Conservation (phyloP, 345 rosid species). For the Boechera stricta region DNA sequence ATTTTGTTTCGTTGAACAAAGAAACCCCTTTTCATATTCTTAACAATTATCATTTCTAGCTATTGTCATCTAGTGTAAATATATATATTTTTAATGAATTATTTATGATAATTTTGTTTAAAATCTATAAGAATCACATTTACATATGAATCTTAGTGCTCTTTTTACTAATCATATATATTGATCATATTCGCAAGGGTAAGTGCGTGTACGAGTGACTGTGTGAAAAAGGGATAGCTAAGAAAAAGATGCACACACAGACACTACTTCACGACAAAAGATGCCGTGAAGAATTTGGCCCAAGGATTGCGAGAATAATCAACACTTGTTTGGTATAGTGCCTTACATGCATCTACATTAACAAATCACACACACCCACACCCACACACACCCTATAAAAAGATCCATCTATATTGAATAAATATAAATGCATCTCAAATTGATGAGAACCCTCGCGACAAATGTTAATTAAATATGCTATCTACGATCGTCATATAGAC, state of each 20-base stretch:
- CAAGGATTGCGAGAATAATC: slow-evolving; percentile 41
- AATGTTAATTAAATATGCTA: background rate
- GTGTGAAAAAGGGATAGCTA: slow-evolving; percentile 13
- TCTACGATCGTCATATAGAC: background rate
- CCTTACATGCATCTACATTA: slow-evolving; percentile 29
- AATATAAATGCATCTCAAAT: slow-evolving; percentile 4
- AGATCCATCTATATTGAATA: background rate
- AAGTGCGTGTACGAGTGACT: slow-evolving; percentile 43
- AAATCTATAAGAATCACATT: slow-evolving; percentile 25
- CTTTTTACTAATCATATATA: slow-evolving; percentile 11
- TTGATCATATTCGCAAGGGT: slow-evolving; percentile 33
- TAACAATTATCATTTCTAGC: background rate
- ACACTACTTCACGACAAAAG: slow-evolving; percentile 44
- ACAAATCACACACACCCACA: background rate
- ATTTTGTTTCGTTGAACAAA: background rate
- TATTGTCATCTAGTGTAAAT: background rate
- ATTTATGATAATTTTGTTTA: background rate
- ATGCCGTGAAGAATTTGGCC: slow-evolving; percentile 44
- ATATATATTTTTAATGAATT: background rate
- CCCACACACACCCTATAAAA: background rate
- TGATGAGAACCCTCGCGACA: slow-evolving; percentile 8
- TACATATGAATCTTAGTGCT: slow-evolving; percentile 30
- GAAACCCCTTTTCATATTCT: background rate
- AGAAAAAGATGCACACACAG: slow-evolving; percentile 38
- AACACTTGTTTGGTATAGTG: slow-evolving; percentile 40